Conservation (phyloP, 129 eudicot species). For the Flaveria ramosissima region DNA sequence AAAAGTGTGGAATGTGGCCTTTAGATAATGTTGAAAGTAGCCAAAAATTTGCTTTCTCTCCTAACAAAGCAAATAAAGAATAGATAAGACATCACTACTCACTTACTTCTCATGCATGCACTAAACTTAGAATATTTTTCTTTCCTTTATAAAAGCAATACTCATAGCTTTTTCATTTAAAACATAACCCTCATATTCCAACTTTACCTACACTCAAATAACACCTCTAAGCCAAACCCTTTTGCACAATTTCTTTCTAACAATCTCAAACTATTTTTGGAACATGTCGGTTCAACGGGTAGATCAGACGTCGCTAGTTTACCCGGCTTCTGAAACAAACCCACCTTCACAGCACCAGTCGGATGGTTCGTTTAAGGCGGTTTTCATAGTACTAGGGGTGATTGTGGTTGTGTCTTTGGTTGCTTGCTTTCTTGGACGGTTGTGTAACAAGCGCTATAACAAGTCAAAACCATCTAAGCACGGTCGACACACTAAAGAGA, state of each 20-base stretch:
- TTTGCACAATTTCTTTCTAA: background rate
- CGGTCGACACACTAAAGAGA: constrained; percentile 30
- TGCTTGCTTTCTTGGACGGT: constrained; percentile 44
- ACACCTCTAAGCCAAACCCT: constrained; percentile 9
- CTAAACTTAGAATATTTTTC: constrained; percentile 35
- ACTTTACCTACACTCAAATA: constrained; percentile 36
- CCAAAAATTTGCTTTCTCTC: constrained; percentile 49
- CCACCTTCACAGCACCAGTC: constrained; percentile 30
- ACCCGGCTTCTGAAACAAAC: constrained; percentile 35
- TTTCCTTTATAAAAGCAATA: constrained; percentile 41
- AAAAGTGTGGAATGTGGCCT: constrained; percentile 31
- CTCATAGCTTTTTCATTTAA: constrained; percentile 38
- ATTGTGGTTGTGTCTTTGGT: constrained; percentile 39
- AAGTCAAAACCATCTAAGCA: constrained; percentile 38
- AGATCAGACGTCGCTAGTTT: constrained; percentile 36
- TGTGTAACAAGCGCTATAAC: constrained; percentile 35
- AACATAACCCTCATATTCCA: constrained; percentile 27
- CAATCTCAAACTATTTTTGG: background rate
- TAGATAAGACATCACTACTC: constrained; percentile 43
- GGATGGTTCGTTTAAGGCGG: constrained; percentile 41
- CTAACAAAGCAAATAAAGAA: constrained; percentile 46
- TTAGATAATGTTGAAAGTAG: constrained; percentile 40
- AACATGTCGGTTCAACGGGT: constrained; percentile 34
- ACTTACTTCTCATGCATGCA: constrained; percentile 31
- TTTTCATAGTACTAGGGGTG: constrained; percentile 43